Percentiles rank a stretch among this genome's conserved stretches.
Conservation (phyloP, 2,329 filamentous ascomycete species). For the Huntiella abstrusa region DNA sequence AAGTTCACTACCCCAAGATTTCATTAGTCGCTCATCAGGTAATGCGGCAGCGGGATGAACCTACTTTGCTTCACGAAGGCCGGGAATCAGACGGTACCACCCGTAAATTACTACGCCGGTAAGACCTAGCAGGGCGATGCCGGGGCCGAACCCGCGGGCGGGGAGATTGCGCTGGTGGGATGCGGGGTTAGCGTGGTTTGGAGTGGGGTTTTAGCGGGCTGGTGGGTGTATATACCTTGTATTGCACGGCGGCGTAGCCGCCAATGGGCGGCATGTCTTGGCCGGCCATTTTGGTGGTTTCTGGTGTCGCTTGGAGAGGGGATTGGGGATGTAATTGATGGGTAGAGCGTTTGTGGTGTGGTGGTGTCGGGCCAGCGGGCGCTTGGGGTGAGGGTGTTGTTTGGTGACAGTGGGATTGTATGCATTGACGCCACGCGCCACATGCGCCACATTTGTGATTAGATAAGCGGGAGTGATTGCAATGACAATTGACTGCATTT, state of each 20-base stretch:
- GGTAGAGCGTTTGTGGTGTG: not conserved
- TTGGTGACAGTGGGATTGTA: too few species aligned
- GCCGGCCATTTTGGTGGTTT: conserved; percentile 3
- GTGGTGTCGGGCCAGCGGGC: not conserved
- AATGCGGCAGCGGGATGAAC: conserved; percentile 19
- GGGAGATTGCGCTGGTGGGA: conserved; percentile 65
- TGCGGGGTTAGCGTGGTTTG: not conserved
- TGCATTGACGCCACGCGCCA: too few species aligned
- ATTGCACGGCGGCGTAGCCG: conserved; percentile 93
- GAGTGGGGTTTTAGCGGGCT: not conserved
- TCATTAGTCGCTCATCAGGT: conserved; percentile 7
- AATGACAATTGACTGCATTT: too few species aligned
- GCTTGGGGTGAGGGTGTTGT: too few species aligned
- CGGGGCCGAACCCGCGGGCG: conserved; percentile 71
- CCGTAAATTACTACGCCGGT: conserved; percentile 71
- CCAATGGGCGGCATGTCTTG: conserved; percentile 93
- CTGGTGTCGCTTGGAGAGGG: not conserved
- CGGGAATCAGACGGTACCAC: conserved; percentile 69
- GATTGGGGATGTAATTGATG: not conserved
- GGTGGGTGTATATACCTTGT: conserved; percentile 47
- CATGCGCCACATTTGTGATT: too few species aligned
- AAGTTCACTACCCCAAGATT: conserved; percentile 48
- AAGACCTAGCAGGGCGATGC: conserved; percentile 57
- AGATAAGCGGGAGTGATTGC: too few species aligned
- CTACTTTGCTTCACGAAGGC: conserved; percentile 82